A percentile compares a stretch with the other conserved stretches of the same genome.
These are phyloP conservation scores for Phytopythium kandeliae DNA, from an alignment of 352 stramenopile genomes.

Conservation along the genomic window DNA sequence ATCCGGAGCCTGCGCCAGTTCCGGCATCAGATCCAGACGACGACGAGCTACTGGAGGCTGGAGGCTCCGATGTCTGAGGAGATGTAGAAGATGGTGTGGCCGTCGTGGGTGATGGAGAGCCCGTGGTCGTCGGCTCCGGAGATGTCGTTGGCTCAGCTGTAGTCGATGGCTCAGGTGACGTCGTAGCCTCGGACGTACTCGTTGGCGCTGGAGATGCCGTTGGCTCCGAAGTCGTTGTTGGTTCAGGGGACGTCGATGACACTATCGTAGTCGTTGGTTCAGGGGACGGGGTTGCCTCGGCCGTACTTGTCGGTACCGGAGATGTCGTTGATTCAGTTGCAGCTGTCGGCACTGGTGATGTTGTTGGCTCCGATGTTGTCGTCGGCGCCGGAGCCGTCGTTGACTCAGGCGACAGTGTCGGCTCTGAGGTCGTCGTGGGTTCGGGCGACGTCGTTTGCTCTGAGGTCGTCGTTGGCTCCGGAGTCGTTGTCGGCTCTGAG, in stretches of 20 bases:
- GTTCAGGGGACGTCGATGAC: constrained; percentile 1
- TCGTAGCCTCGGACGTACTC: too few relatives aligned
- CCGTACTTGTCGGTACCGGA: neutral
- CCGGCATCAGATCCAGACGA: neutral
- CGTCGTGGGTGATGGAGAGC: neutral
- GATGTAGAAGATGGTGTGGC: constrained; percentile 6
- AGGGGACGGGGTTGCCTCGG: constrained; percentile 1
- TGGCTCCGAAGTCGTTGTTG: too few relatives aligned
- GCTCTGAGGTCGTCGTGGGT: neutral
- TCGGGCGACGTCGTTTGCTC: neutral
- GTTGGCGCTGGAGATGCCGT: neutral
- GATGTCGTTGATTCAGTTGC: neutral
- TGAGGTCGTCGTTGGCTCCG: constrained; percentile 5
- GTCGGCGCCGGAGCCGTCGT: neutral
- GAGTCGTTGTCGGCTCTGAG: neutral
- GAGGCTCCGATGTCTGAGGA: neutral
- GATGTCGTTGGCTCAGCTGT: constrained; percentile 4
- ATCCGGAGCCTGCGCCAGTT: neutral
- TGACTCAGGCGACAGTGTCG: neutral
- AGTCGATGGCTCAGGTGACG: too few relatives aligned
- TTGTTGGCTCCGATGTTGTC: neutral
- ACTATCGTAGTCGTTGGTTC: too few relatives aligned
- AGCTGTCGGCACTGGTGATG: neutral
- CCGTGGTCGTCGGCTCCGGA: constrained; percentile 1
- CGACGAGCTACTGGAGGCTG: neutral